Base-by-base conservation (phyloP, 2,329 filamentous ascomycete genomes). In the Verticillium albo-atrum region DNA sequence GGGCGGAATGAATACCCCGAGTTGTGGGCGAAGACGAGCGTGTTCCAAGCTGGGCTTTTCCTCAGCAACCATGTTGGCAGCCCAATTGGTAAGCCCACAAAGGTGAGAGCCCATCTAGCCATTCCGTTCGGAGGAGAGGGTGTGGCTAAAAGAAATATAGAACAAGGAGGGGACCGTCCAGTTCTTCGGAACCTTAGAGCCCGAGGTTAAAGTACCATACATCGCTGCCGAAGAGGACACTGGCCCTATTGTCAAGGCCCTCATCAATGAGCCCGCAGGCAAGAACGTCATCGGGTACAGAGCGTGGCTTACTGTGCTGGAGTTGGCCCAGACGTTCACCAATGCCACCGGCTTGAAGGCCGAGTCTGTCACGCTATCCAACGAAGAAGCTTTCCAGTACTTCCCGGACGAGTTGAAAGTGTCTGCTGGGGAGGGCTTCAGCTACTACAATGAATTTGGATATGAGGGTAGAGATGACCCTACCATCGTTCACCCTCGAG, bases 141-240 rank as follows among this genome's bases (percentile, higher is more conserved):
- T 30, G 28, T 30, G 28, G 28, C 30, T 47, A 26, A 6, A 6
- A n/a, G n/a, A 27, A 6, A 5, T 15, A 2, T 23, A 69, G 67
- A 60, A 55, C 9, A 37, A 42, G 5, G 58, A 67, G 0, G 68
- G 66, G 2, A 42, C 62, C 5, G 61, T 66, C 3, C 60, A 65
- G 14, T 70, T 70, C 26, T 35, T 60, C 10, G 56, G 58, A 3
- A 4, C 58, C 25, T 6, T 69, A 0, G 55, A 64, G 3, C 20
- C 53, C 4, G 59, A 67, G 3, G 30, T 60, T 6, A 67, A 67
- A 3, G 55, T 69, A 2, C 68, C 67, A 7, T 63, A 61, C 15
- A 65, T 70, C n/a, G 65, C 61, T 1, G 54, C 63, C 2, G 68
- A 70, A 32, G 65, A 71, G 7, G 69, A 71, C 14, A 58, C 65